phyloP scores from a whole-genome alignment of 2,329 filamentous ascomycete genomes.

The Cladosporium sphaerospermum region DNA sequence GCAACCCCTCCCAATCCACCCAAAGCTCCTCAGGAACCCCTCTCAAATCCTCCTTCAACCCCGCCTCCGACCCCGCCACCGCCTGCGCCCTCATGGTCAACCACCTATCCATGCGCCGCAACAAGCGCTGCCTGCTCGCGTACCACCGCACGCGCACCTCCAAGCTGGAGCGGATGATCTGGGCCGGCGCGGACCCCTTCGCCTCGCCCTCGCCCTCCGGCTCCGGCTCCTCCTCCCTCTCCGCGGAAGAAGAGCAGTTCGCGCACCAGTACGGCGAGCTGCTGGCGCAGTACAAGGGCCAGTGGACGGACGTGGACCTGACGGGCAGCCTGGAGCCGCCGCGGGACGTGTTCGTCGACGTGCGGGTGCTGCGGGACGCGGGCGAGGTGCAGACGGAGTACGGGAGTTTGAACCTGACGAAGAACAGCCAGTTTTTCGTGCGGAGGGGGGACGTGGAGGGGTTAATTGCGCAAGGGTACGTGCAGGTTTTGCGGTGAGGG shows the following conservation, averaged over 20 bases:
- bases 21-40: too few species aligned
- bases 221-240: slow-evolving; percentile 46
- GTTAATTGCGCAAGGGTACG: slow-evolving; percentile 86
- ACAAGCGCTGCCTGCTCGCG: slow-evolving; percentile 90
- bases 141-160: slow-evolving; percentile 88
- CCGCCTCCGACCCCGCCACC: slow-evolving; percentile 70
- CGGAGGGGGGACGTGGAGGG: slow-evolving; percentile 92
- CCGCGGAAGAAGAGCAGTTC: slow-evolving; percentile 95
- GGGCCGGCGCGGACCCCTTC: slow-evolving; percentile 78
- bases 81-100: slow-evolving; percentile 88
- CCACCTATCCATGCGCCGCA: slow-evolving; percentile 88
- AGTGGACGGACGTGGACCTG: slow-evolving; percentile 96
- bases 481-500: slow-evolving; percentile 79
- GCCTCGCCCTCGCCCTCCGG: slow-evolving; percentile 44
- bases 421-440: slow-evolving; percentile 97
- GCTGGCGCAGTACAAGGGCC: slow-evolving; percentile 91
- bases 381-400: slow-evolving; percentile 99
- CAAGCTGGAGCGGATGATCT: slow-evolving; percentile 88
- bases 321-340: slow-evolving; percentile 91
- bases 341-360: slow-evolving; percentile 93
- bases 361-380: slow-evolving; percentile 89
- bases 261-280: slow-evolving; percentile 86
- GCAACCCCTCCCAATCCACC: slow-evolving; percentile 24
- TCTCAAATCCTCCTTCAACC: slow-evolving; percentile 71
- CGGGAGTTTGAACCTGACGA: slow-evolving; percentile 92